Base-by-base conservation (phyloP, 345 rosid genomes). In the Bruguiera gymnorhiza region DNA sequence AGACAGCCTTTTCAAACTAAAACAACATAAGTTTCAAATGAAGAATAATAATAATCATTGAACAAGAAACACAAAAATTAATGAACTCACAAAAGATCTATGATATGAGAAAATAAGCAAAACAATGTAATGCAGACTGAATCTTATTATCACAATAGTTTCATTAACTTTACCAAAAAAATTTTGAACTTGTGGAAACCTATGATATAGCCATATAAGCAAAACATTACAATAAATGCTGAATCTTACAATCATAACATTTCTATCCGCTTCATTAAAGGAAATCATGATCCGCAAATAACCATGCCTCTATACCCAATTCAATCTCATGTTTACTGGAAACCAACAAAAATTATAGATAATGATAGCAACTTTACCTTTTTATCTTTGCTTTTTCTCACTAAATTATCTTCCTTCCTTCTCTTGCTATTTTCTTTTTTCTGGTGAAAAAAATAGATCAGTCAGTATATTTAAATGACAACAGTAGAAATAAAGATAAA, bases 341-440 rank as follows among this genome's bases (percentile, higher is more conserved):
- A 55, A 55, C 13, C 26, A 55, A 55, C 59, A 8, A 21, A 55
- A 55, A 55, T 21, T 54, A 55, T 21, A 23, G 16, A 23, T 8
- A 21, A 56, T 4, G 24, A 32, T 27, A 65, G 51, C 55, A 68
- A 67, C 32, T 43, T 5, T 73, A 93, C 95, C 90, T 88, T 85
- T 73, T 76, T 85, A 60, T 90, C 92, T 78, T 83, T 87, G 74
- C 57, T 77, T 83, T 75, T 89, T 79, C 84, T 84, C 20, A 74
- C 58, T 48, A 75, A 75, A 71, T 70, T 80, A 50, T 89, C 89
- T 62, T 89, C 85, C 71, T 86, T 93, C 79, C 89, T 89, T 73
- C 87, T 83, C 88, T 90, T 93, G 77, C 83, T 73, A 53, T 43
- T 81, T 74, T 86, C 92, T 60, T 89, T 90, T 72, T 78, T 87